Percentiles rank a stretch among this genome's conserved stretches.
Evolutionary conservation across 2,329 filamentous ascomycete genomes (phyloP).

Genomic region (Cladorrhinum sp.): DNA sequence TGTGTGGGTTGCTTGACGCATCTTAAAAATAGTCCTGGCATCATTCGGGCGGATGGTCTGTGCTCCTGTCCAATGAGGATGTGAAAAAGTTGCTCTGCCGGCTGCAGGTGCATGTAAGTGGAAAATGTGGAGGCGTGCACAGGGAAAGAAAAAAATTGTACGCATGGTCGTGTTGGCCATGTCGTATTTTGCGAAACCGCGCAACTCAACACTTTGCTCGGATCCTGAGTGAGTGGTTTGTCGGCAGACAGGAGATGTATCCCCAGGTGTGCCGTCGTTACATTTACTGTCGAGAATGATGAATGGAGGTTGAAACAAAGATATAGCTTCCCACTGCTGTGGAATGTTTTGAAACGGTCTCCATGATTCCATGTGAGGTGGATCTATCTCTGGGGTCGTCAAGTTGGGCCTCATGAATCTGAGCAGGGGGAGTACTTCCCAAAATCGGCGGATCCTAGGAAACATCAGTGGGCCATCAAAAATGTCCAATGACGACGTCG

Average conservation of each 20-base stretch:
- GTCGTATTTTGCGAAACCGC: conserved; percentile 21
- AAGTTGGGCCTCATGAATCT: neutral
- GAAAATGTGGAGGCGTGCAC: conserved; percentile 28
- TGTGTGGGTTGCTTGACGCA: conserved; percentile 15
- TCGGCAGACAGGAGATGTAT: neutral
- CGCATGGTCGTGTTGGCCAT: conserved; percentile 4
- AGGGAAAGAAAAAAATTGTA: conserved; percentile 22
- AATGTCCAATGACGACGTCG: neutral
- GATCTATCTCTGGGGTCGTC: neutral
- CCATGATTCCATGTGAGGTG: neutral
- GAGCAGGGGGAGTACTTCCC: neutral
- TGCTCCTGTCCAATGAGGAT: conserved; percentile 35
- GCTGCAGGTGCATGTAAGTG: conserved; percentile 10
- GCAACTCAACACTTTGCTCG: conserved; percentile 4
- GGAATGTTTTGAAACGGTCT: neutral
- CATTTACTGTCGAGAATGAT: conserved; percentile 7
- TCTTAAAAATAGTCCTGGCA: conserved; percentile 4
- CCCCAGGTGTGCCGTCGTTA: neutral
- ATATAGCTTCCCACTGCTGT: neutral
- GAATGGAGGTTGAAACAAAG: neutral
- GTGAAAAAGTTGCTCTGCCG: conserved; percentile 6
- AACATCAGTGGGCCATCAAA: neutral
- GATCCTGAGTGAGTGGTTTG: neutral
- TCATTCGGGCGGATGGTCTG: conserved; percentile 22
- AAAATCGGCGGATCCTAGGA: neutral